Base-by-base conservation (phyloP, 352 stramenopile species). In the Pythium plurisporium region DNA sequence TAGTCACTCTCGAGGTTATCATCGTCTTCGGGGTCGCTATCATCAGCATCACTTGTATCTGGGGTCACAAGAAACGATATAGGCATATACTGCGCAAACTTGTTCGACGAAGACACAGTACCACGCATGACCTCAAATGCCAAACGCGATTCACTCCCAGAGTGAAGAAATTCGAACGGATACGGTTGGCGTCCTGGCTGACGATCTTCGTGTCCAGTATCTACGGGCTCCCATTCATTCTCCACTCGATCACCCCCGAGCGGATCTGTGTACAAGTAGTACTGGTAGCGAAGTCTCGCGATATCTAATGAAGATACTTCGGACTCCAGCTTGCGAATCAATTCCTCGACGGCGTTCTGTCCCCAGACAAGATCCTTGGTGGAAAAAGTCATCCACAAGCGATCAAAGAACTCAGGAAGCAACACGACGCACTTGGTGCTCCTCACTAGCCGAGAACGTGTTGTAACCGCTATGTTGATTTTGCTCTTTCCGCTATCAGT, bases 291-390 rank as follows among this genome's bases (percentile, higher is more conserved):
- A 22, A 95, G 63, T 10, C 85, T 66, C 47, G 87, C 87, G 52
- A 95, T 63, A 53, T 95, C 85, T 5, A 95, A 61, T 7, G 66
- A 58, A 11, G 80, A 87, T 33, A 95, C 73, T 56, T 95, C 85
- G 8, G 53, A 53, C 44, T 93, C 80, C 7, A 95, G 62, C 37
- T 84, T 87, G 31, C 69, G 58, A 36, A 87, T 84, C 42, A 95
- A 61, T 45, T 95, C 85, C 60, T 92, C 73, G 0, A 95, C 72
- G 20, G 74, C 73, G 34, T 79, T 70, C 7, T 74, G 69, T 0
- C 83, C 82, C 86, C 86, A 95, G 15, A 92, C 77, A 41, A 94
- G 64, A 52, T 95, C 86, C 46, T 93, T 95, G 4, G 84, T 87
- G 23, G 75, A 65, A 44, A 79, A 84, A 7, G 57, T 87, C 71